A percentile compares a stretch with the other conserved stretches of the same genome.
Conservation (phyloP, 1,284 basidiomycete genomes). For the Omphalotus olearius region DNA sequence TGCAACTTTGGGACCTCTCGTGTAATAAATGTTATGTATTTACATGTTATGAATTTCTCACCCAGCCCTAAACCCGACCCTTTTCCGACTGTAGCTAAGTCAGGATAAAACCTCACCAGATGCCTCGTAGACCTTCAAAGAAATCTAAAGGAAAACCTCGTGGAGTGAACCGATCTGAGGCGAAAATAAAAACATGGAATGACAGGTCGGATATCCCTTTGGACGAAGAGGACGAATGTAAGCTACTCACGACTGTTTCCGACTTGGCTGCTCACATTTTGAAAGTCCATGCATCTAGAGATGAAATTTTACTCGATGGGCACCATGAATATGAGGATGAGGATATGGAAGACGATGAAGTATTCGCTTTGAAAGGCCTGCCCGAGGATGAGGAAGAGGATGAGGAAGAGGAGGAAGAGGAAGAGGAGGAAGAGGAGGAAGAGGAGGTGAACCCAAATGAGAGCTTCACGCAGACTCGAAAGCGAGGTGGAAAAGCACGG, state of each 20-base stretch:
- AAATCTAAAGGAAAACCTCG: conserved; percentile 35
- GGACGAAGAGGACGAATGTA: conserved; percentile 76
- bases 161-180: conserved; percentile 44
- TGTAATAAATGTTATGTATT: no score
- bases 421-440: conserved; percentile 37
- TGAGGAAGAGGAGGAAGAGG: conserved; percentile 41
- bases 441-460: conserved; percentile 32
- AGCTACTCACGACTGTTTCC: conserved; percentile 21
- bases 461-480: conserved; percentile 1
- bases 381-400: conserved; percentile 46
- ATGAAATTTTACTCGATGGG: conserved; percentile 76
- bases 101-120: neutral
- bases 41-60: no score
- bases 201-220: conserved; percentile 60
- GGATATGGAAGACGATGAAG: conserved; percentile 62
- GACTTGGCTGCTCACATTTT: conserved; percentile 1
- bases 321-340: conserved; percentile 34
- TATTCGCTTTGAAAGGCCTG: conserved; percentile 62
- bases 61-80: no score
- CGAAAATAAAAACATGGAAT: conserved; percentile 61
- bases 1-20: no score
- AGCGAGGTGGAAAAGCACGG: conserved; percentile 30
- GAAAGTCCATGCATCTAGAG: conserved; percentile 65
- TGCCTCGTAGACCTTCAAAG: conserved; percentile 25
- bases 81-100: neutral